phyloP scores from a whole-genome alignment of 345 rosid species.

The Bruguiera gymnorhiza region DNA sequence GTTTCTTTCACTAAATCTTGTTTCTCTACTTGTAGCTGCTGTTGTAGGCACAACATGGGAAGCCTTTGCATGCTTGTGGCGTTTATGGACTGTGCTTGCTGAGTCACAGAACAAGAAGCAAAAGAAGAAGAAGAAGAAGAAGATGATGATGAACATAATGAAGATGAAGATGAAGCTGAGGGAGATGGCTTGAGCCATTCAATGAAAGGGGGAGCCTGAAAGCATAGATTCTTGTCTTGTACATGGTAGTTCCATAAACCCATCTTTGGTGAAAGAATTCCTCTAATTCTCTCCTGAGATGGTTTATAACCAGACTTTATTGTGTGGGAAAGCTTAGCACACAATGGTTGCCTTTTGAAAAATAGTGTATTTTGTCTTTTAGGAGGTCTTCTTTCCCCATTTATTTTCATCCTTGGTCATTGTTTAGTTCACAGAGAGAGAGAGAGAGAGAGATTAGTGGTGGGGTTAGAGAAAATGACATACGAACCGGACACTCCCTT shows the following conservation, averaged over 20 bases:
- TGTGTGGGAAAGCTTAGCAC: constrained; percentile 40
- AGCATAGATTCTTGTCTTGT: constrained; percentile 28
- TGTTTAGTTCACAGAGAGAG: constrained; percentile 22
- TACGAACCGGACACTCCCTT: constrained; percentile 29
- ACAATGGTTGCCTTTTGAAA: constrained; percentile 38
- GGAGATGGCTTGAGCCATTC: constrained; percentile 80
- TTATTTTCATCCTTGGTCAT: constrained; percentile 30
- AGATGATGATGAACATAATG: constrained; percentile 15
- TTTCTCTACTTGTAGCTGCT: constrained; percentile 9
- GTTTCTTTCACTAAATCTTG: constrained; percentile 19
- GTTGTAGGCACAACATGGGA: constrained; percentile 17
- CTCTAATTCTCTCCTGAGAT: constrained; percentile 15
- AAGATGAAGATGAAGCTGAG: constrained; percentile 13
- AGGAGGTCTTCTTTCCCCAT: constrained; percentile 20
- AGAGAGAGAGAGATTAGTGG: constrained; percentile 46
- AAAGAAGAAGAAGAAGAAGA: constrained; percentile 30
- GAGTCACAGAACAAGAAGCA: constrained; percentile 21
- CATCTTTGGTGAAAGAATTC: constrained; percentile 31
- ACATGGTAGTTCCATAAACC: constrained; percentile 49
- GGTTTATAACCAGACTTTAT: constrained; percentile 43
- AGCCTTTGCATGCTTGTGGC: constrained; percentile 22
- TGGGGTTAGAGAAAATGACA: constrained; percentile 67
- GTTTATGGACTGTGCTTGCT: constrained; percentile 31
- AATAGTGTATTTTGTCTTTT: constrained; percentile 52
- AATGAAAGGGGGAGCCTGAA: constrained; percentile 56